Evolutionary conservation across 2,329 filamentous ascomycete species (phyloP).

Genomic region (Pseudogymnoascus sp.): DNA sequence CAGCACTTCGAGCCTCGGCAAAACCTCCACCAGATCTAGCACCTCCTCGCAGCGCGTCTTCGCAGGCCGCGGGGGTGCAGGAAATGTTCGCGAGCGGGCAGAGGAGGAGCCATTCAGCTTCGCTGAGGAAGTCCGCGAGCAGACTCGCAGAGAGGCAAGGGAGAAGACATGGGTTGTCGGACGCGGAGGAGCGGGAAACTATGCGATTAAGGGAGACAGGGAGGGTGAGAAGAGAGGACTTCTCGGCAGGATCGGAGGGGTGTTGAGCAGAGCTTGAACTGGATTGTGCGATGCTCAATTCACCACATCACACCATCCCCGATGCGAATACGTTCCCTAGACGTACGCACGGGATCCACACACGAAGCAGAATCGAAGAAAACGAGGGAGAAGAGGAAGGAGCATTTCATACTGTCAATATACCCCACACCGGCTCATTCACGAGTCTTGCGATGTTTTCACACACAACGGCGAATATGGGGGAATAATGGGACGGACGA

Average conservation of each 20-base stretch:
- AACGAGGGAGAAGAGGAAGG: neutral
- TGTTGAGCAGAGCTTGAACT: neutral
- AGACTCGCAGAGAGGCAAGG: slow-evolving; percentile 22
- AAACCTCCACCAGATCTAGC: slow-evolving; percentile 17
- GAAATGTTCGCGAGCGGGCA: slow-evolving; percentile 23
- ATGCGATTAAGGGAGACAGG: slow-evolving; percentile 5
- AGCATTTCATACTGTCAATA: slow-evolving; percentile 1
- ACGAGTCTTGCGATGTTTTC: neutral
- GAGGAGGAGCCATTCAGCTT: slow-evolving; percentile 26
- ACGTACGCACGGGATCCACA: neutral
- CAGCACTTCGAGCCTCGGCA: slow-evolving; percentile 10
- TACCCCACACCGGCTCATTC: neutral
- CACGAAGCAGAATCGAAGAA: neutral
- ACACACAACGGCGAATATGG: neutral
- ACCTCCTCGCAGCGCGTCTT: neutral
- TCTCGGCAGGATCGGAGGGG: neutral
- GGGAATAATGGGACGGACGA: neutral
- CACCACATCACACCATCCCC: neutral
- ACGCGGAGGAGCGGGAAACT: slow-evolving; percentile 26
- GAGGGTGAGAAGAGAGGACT: neutral
- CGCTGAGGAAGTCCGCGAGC: slow-evolving; percentile 25
- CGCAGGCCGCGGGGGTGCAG: slow-evolving; percentile 24
- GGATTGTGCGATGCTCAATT: neutral
- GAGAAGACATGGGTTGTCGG: slow-evolving; percentile 24
- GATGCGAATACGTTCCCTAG: neutral